Conservation (phyloP, 148 eudicot genomes). For the Chenopodium quinoa region DNA sequence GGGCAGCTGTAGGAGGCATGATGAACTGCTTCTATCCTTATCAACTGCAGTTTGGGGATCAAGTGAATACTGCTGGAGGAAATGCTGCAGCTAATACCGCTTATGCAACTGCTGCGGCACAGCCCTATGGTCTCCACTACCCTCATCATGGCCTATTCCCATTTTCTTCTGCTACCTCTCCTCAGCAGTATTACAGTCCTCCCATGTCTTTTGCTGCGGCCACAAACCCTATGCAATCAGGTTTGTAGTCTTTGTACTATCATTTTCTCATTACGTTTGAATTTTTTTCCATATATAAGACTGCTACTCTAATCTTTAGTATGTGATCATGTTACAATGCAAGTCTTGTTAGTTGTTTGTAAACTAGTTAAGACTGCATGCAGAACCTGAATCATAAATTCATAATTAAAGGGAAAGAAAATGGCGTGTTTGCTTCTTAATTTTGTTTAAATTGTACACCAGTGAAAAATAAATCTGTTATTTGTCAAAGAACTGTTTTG, state of each 20-base stretch:
- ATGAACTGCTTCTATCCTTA: slow-evolving; percentile 67
- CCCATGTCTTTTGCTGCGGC: slow-evolving; percentile 65
- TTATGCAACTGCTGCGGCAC: slow-evolving; percentile 37
- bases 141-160: slow-evolving; percentile 60
- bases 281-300: not conserved
- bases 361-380: not conserved
- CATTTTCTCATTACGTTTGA: not conserved
- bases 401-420: not conserved
- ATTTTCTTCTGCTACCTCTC: slow-evolving; percentile 48
- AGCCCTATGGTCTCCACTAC: slow-evolving; percentile 59
- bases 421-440: not conserved
- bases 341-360: not conserved
- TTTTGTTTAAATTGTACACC: too few species aligned
- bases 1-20: slow-evolving; percentile 49
- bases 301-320: not conserved
- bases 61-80: slow-evolving; percentile 27
- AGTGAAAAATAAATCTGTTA: too few species aligned
- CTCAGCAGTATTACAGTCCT: slow-evolving; percentile 62
- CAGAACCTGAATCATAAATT: not conserved
- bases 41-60: slow-evolving; percentile 50
- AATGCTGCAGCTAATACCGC: slow-evolving; percentile 33
- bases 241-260: slow-evolving; percentile 29
- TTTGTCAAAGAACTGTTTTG: not conserved
- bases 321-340: not conserved
- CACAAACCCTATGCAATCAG: slow-evolving; percentile 76